Conservation (phyloP, 169 alveolate species). For the Cryptosporidium meleagridis region DNA sequence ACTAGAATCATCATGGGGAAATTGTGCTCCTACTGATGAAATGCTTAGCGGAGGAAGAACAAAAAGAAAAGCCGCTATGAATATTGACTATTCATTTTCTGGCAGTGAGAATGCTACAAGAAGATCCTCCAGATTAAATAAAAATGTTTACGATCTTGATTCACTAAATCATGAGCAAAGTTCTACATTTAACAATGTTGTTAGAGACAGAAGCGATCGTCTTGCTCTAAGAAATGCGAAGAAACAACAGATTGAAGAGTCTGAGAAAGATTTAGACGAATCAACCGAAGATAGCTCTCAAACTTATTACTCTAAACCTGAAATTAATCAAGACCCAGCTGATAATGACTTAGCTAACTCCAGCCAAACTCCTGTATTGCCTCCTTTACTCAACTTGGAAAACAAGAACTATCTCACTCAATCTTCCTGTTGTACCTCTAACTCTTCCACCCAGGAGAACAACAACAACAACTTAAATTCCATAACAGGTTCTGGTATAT, state of each 20-base stretch:
- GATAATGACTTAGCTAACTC: not conserved
- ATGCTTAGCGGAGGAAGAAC: conserved; percentile 70
- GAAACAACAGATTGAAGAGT: conserved; percentile 51
- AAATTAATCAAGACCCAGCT: not conserved
- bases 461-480: not conserved
- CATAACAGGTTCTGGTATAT: not conserved
- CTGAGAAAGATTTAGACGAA: conserved; percentile 15
- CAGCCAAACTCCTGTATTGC: conserved; percentile 1
- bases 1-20: conserved; percentile 71
- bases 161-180: not conserved
- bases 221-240: conserved; percentile 62
- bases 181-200: not conserved
- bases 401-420: not conserved
- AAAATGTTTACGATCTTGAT: not conserved
- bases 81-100: conserved; percentile 46
- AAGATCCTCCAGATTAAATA: conserved; percentile 33
- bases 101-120: conserved; percentile 30
- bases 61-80: conserved; percentile 66
- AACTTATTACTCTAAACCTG: not conserved
- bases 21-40: conserved; percentile 72
- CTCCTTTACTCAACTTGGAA: not conserved
- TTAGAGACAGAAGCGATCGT: conserved; percentile 54
- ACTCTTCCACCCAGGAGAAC: not conserved
- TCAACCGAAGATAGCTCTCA: not conserved
- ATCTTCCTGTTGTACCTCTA: not conserved